phyloP scores from a whole-genome alignment of 2,329 filamentous ascomycete genomes.

The Alternaria sp. region DNA sequence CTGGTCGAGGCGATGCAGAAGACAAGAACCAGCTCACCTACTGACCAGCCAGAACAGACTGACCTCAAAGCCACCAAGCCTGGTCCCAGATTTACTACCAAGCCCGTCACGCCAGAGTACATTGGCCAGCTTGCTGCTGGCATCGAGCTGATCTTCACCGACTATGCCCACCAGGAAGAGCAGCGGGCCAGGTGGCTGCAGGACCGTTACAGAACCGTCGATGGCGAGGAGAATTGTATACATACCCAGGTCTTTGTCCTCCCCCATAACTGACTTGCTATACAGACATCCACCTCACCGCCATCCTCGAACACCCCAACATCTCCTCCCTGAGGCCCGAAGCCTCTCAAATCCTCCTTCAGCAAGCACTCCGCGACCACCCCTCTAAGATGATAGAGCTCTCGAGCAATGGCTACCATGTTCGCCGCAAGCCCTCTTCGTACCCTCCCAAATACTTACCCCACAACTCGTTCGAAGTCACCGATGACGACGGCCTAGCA shows the following conservation, averaged over 20 bases:
- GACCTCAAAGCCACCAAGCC: conserved; percentile 13
- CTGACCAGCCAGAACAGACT: conserved; percentile 12
- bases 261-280: not conserved
- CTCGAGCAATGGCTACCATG: conserved; percentile 34
- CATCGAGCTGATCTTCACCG: conserved; percentile 44
- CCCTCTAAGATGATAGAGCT: conserved; percentile 29
- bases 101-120: conserved; percentile 33
- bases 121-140: conserved; percentile 39
- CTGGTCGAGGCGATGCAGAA: conserved; percentile 31
- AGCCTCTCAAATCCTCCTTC: conserved; percentile 37
- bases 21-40: conserved; percentile 30
- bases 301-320: conserved; percentile 37
- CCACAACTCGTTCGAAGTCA: conserved; percentile 27
- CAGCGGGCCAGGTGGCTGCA: conserved; percentile 33
- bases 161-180: conserved; percentile 44
- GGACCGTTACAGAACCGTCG: conserved; percentile 29
- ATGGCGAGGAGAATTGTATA: conserved; percentile 35
- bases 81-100: conserved; percentile 28
- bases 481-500: conserved; percentile 37
- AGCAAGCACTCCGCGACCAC: conserved; percentile 31
- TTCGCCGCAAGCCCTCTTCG: conserved; percentile 38
- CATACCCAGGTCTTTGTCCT: not conserved
- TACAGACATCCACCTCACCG: conserved; percentile 42
- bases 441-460: conserved; percentile 41
- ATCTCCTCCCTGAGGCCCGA: conserved; percentile 41